Evolutionary conservation across 2,329 filamentous ascomycete genomes (phyloP).

Genomic region (Juglanconis juglandina): DNA sequence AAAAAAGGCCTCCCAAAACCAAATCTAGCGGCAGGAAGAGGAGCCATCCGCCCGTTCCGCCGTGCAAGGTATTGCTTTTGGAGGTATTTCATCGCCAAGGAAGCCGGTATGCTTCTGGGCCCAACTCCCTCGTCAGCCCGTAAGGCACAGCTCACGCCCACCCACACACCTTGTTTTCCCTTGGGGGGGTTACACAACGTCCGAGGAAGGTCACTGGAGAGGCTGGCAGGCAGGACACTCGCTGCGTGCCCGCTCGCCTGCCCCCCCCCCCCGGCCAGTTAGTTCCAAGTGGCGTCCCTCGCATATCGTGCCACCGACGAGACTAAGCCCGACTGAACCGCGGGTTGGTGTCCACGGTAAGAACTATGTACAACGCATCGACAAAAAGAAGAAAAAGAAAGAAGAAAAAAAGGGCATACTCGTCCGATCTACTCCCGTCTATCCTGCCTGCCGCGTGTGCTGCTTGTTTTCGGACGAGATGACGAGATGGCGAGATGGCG

Average conservation of each 20-base stretch:
- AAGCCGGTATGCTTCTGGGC: background rate
- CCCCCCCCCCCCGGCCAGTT: background rate
- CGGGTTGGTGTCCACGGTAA: conserved; percentile 1
- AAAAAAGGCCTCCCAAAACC: background rate
- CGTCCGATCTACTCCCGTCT: background rate
- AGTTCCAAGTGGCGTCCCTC: background rate
- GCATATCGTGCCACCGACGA: conserved; percentile 3
- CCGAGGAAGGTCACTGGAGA: conserved; percentile 17
- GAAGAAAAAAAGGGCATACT: background rate
- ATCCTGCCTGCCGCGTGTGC: background rate
- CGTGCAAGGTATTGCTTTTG: background rate
- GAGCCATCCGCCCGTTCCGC: background rate
- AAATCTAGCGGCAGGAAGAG: background rate
- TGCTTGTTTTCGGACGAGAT: no score
- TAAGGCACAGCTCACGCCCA: conserved; percentile 7
- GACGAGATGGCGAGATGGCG: no score
- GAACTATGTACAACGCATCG: conserved; percentile 15
- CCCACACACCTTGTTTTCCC: background rate
- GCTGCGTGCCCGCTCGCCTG: background rate
- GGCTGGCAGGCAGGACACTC: background rate
- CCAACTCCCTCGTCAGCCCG: background rate
- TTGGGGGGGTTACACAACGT: conserved; percentile 14
- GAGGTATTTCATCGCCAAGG: background rate
- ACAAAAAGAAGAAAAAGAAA: no score
- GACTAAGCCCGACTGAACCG: background rate